Evolutionary conservation across 805 yeast species (phyloP).

Genomic region (Starmera caribaea): DNA sequence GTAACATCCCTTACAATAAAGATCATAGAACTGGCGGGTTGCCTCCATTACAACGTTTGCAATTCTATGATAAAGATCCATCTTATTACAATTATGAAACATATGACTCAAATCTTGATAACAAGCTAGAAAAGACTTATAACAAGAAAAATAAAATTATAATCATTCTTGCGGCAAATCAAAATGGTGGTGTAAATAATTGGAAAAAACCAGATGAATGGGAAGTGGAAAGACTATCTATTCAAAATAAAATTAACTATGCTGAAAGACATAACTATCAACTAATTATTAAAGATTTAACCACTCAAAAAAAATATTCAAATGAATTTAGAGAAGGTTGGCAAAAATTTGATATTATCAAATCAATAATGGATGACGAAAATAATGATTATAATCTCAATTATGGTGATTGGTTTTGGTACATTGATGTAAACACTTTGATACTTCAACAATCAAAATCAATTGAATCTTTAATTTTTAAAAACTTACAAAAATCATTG

Average conservation of each 20-base stretch:
- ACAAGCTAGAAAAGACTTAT: not conserved
- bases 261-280: conserved; percentile 41
- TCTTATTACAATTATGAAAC: conserved; percentile 6
- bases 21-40: conserved; percentile 14
- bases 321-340: conserved; percentile 40
- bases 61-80: conserved; percentile 7
- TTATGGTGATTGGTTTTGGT: conserved; percentile 31
- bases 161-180: conserved; percentile 28
- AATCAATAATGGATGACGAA: conserved; percentile 23
- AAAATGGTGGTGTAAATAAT: conserved; percentile 30
- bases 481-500: conserved; percentile 20
- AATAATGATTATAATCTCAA: conserved; percentile 3
- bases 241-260: conserved; percentile 37
- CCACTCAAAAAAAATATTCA: conserved; percentile 36
- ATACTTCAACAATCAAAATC: conserved; percentile 30
- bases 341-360: conserved; percentile 30
- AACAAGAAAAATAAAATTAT: conserved; percentile 22
- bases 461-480: conserved; percentile 25
- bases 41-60: conserved; percentile 14
- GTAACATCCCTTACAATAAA: conserved; percentile 12
- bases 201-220: conserved; percentile 31
- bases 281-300: conserved; percentile 33
- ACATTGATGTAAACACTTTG: conserved; percentile 28
- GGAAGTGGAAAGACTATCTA: conserved; percentile 38
- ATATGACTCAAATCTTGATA: conserved; percentile 2